These are phyloP conservation scores for Dactylellina haptotyla DNA, from an alignment of 2,329 filamentous ascomycete species.

Conservation along the genomic window DNA sequence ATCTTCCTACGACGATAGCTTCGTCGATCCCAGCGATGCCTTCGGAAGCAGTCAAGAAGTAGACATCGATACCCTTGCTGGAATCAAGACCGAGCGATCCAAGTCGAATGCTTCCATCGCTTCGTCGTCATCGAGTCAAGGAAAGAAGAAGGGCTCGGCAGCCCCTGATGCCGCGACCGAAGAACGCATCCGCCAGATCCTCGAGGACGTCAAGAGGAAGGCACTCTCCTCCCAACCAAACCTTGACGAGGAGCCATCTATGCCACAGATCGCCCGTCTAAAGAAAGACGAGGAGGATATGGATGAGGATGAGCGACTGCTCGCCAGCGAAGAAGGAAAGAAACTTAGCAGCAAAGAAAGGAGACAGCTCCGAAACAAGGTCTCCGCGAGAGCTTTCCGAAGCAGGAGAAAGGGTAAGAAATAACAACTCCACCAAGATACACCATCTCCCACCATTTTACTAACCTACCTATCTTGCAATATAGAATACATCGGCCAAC, in stretches of 20 bases:
- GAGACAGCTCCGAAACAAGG: constrained; percentile 97
- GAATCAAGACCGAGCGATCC: constrained; percentile 61
- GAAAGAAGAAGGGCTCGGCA: constrained; percentile 64
- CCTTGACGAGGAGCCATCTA: constrained; percentile 59
- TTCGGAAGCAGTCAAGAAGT: constrained; percentile 76
- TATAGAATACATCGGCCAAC: constrained; percentile 92
- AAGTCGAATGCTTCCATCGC: constrained; percentile 45
- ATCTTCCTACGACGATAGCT: constrained; percentile 68
- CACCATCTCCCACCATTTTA: no score
- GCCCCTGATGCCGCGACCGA: constrained; percentile 72
- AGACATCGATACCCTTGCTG: constrained; percentile 70
- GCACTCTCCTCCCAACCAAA: constrained; percentile 60
- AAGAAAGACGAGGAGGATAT: constrained; percentile 98
- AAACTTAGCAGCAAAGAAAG: constrained; percentile 98
- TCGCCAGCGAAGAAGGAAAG: constrained; percentile 98
- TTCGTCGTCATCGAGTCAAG: constrained; percentile 62
- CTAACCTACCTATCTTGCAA: constrained; percentile 55
- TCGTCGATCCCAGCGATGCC: constrained; percentile 59
- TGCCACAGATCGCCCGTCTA: constrained; percentile 75
- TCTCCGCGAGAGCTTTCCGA: constrained; percentile 95
- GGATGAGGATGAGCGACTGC: constrained; percentile 93
- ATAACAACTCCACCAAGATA: constrained; percentile 35
- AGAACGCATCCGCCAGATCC: constrained; percentile 90
- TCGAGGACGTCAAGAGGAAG: constrained; percentile 81
- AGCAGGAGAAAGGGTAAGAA: constrained; percentile 93